Conservation (phyloP, 169 alveolate species). For the Plasmodium sp. region DNA sequence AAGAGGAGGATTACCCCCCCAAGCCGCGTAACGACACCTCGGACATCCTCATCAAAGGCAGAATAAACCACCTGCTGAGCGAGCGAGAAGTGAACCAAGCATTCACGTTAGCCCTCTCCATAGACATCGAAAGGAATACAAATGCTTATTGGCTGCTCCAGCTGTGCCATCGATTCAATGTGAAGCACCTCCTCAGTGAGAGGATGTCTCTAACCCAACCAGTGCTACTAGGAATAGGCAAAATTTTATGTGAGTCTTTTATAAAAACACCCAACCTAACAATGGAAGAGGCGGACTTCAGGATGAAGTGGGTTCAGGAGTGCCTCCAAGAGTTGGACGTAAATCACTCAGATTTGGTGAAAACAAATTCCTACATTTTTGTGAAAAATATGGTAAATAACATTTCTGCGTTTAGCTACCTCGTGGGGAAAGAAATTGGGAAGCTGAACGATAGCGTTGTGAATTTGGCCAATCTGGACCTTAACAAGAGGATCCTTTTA, state of each 20-base stretch:
- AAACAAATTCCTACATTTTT: slow-evolving; percentile 50
- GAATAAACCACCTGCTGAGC: slow-evolving; percentile 62
- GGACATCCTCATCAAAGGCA: slow-evolving; percentile 47
- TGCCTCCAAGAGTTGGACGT: slow-evolving; percentile 22
- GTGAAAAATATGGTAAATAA: slow-evolving; percentile 55
- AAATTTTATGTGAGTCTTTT: slow-evolving; percentile 52
- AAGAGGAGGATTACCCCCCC: background rate
- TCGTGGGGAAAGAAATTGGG: slow-evolving; percentile 8
- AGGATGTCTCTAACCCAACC: slow-evolving; percentile 46
- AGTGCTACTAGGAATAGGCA: slow-evolving; percentile 52
- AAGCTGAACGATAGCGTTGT: slow-evolving; percentile 1
- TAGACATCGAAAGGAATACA: slow-evolving; percentile 65
- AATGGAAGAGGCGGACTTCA: slow-evolving; percentile 26
- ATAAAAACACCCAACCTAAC: background rate
- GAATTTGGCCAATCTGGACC: background rate
- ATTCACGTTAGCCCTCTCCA: slow-evolving; percentile 53
- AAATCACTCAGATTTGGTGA: slow-evolving; percentile 30
- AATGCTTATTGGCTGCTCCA: slow-evolving; percentile 51
- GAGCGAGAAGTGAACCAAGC: slow-evolving; percentile 62
- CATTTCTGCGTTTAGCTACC: slow-evolving; percentile 14
- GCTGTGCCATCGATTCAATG: slow-evolving; percentile 31
- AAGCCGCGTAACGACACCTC: background rate
- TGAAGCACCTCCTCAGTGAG: background rate
- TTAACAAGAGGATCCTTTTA: slow-evolving; percentile 1
- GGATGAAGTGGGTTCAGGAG: slow-evolving; percentile 42